phyloP scores from a whole-genome alignment of 148 eudicot species.

The Arctostaphylos glauca region DNA sequence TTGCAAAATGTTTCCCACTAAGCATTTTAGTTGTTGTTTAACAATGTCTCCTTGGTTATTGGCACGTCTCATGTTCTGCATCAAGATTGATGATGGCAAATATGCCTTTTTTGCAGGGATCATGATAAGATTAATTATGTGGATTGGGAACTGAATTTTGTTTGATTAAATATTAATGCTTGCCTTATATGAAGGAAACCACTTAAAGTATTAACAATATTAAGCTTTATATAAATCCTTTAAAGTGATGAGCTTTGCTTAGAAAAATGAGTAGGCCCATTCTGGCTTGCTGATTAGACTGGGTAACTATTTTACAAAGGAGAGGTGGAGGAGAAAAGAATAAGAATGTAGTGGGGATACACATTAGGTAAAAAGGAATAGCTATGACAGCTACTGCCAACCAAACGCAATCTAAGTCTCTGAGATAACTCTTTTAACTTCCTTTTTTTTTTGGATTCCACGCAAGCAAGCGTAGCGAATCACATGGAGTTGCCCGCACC shows the following conservation, averaged over 20 bases:
- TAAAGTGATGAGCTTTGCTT: not conserved
- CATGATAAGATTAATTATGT: not conserved
- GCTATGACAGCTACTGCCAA: not conserved
- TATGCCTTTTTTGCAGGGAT: slow-evolving; percentile 8
- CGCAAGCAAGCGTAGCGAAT: no score
- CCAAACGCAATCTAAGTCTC: not conserved
- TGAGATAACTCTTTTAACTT: not conserved
- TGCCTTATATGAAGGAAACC: not conserved
- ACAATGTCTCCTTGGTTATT: not conserved
- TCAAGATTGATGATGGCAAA: not conserved
- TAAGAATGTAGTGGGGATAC: not conserved
- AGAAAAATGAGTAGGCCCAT: slow-evolving; percentile 10
- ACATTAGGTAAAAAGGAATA: not conserved
- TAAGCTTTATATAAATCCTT: not conserved
- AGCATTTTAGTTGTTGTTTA: not conserved
- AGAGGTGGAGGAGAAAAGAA: not conserved
- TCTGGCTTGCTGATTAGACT: not conserved
- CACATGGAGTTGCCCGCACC: no score
- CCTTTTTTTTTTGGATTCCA: no score
- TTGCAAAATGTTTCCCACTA: not conserved
- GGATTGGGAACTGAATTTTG: not conserved
- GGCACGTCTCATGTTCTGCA: not conserved
- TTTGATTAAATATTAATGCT: not conserved
- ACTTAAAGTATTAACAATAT: not conserved
- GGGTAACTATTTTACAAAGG: not conserved